phyloP scores from a whole-genome alignment of 495 filamentous ascomycete species.

The Parathielavia appendiculata region DNA sequence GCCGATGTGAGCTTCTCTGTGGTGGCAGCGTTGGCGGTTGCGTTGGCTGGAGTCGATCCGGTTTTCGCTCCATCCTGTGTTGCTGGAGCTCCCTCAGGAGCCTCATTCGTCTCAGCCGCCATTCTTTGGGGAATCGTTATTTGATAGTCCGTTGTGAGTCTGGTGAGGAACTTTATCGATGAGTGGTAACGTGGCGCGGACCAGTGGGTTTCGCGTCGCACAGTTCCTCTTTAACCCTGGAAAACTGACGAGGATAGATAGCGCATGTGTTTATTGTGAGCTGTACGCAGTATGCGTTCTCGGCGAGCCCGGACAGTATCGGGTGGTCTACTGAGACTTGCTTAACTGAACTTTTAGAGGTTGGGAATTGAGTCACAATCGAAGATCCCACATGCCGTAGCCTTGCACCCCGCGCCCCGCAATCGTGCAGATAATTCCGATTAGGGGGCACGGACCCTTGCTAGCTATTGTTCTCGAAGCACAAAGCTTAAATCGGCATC shows the following conservation, averaged over 20 bases:
- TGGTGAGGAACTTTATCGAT: neutral
- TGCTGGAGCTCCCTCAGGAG: slow-evolving; percentile 15
- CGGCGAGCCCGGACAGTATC: neutral
- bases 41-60: slow-evolving; percentile 8
- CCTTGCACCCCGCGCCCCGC: slow-evolving; percentile 16
- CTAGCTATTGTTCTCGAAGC: slow-evolving; percentile 10
- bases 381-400: neutral
- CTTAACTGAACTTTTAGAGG: neutral
- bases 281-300: neutral
- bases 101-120: slow-evolving; percentile 24
- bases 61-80: slow-evolving; percentile 9
- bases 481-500: neutral
- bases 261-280: neutral
- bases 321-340: slow-evolving; percentile 3
- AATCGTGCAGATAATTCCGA: slow-evolving; percentile 4
- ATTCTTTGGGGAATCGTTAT: slow-evolving; percentile 12
- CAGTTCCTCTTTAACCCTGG: neutral
- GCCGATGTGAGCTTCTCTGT: slow-evolving; percentile 52
- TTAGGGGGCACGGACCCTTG: slow-evolving; percentile 7
- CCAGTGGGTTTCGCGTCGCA: neutral
- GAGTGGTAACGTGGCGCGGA: neutral
- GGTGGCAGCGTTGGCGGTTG: slow-evolving; percentile 13
- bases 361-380: slow-evolving; percentile 19
- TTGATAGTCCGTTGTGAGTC: no score
- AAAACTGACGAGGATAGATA: neutral